phyloP scores from a whole-genome alignment of 331 rosid genomes.

The Quercus lobata region DNA sequence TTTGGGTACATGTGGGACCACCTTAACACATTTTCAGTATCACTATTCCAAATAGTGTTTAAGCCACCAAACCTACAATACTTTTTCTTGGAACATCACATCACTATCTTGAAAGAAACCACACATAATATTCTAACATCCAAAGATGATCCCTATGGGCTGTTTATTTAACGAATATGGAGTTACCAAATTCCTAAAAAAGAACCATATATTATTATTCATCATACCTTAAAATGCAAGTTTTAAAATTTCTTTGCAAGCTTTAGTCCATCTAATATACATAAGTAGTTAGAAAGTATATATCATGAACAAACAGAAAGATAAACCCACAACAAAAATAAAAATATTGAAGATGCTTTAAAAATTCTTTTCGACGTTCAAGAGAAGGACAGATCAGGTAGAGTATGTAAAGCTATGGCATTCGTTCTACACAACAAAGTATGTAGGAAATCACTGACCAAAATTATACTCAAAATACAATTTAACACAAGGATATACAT shows the following conservation, averaged over 20 bases:
- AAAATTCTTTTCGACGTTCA: neutral
- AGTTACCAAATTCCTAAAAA: neutral
- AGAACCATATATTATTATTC: neutral
- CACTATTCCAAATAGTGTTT: neutral
- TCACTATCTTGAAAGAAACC: neutral
- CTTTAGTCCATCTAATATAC: too few species aligned
- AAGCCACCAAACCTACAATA: neutral
- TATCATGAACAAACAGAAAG: neutral
- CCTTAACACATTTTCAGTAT: neutral
- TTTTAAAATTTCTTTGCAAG: too few species aligned
- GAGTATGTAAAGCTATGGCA: neutral
- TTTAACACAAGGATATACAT: too few species aligned
- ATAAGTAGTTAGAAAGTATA: neutral
- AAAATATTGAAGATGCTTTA: neutral
- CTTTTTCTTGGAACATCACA: neutral
- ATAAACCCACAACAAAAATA: neutral
- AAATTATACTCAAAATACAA: neutral
- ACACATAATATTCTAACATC: neutral
- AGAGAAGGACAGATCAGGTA: neutral
- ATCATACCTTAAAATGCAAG: neutral
- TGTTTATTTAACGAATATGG: neutral
- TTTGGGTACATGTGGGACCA: neutral
- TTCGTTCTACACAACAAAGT: neutral
- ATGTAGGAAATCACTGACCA: neutral
- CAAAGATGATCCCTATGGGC: neutral